These are phyloP conservation scores for Solanum commersonii DNA, from an alignment of 257 asterid genomes.

Conservation along the genomic window DNA sequence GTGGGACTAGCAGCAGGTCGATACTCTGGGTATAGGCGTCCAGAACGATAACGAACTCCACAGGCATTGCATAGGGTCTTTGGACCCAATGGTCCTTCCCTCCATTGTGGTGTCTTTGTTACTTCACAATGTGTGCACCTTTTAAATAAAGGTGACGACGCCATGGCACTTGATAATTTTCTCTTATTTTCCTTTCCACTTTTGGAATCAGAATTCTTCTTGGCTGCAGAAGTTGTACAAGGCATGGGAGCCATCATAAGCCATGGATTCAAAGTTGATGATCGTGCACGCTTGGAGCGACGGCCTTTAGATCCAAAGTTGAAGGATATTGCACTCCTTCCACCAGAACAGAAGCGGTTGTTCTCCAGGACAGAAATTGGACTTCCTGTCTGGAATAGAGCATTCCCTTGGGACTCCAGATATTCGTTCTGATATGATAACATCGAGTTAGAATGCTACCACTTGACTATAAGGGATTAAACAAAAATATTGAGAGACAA, in stretches of 20 bases:
- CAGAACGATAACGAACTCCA: conserved; percentile 54
- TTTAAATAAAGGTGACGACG: not conserved
- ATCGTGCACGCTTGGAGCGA: conserved; percentile 55
- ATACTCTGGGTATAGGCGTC: conserved; percentile 46
- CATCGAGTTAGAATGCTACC: not conserved
- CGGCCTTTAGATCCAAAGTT: conserved; percentile 33
- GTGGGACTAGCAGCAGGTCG: conserved; percentile 63
- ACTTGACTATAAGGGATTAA: not conserved
- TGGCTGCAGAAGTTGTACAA: conserved; percentile 6
- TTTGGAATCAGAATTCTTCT: conserved; percentile 15
- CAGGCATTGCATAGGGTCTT: conserved; percentile 61
- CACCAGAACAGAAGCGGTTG: conserved; percentile 25
- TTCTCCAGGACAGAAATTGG: conserved; percentile 62
- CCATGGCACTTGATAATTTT: not conserved
- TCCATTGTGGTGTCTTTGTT: conserved; percentile 57
- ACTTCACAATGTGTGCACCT: conserved; percentile 50
- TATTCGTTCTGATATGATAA: conserved; percentile 9
- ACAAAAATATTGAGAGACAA: not conserved
- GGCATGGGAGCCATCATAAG: conserved; percentile 15
- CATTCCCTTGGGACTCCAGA: conserved; percentile 19
- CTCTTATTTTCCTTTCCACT: conserved; percentile 23
- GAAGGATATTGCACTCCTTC: conserved; percentile 16
- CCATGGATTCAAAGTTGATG: conserved; percentile 48
- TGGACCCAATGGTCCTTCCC: conserved; percentile 62
- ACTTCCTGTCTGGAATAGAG: conserved; percentile 39